phyloP scores from a whole-genome alignment of 1,284 basidiomycete genomes.

The Marasmius sp. region DNA sequence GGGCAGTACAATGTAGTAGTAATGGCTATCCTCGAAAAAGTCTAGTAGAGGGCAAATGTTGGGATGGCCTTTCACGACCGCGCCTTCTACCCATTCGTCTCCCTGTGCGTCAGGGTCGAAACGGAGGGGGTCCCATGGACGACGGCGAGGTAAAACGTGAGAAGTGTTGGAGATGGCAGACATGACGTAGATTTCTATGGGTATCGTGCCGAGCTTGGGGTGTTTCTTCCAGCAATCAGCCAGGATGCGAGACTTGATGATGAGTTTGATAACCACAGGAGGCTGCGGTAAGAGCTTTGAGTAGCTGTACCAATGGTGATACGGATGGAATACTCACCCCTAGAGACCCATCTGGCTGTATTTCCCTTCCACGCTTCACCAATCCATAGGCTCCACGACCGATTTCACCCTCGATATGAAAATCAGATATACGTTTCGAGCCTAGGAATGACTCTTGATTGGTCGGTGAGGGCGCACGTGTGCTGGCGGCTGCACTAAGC shows the following conservation, averaged over 20 bases:
- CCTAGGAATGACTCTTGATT: conserved; percentile 51
- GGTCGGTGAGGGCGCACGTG: conserved; percentile 60
- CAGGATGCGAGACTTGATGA: conserved; percentile 97
- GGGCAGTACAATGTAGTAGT: conserved; percentile 89
- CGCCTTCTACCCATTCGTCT: conserved; percentile 65
- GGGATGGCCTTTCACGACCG: conserved; percentile 79
- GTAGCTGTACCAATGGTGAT: conserved; percentile 2
- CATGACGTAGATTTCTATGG: conserved; percentile 99
- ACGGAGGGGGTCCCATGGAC: conserved; percentile 81
- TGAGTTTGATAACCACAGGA: conserved; percentile 91
- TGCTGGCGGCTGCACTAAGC: conserved; percentile 57
- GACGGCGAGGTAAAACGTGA: conserved; percentile 68
- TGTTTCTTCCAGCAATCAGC: conserved; percentile 99
- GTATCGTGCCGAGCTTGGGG: conserved; percentile 92
- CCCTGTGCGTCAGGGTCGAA: conserved; percentile 20
- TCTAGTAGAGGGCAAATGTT: conserved; percentile 93
- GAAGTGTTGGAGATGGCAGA: conserved; percentile 79
- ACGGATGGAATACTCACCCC: conserved; percentile 61
- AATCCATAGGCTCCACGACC: conserved; percentile 97
- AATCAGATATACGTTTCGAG: conserved; percentile 72
- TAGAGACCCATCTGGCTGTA: conserved; percentile 69
- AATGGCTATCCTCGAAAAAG: conserved; percentile 97
- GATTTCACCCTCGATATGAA: conserved; percentile 82
- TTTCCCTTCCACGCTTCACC: conserved; percentile 88
- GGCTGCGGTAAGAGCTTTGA: conserved; percentile 39